Percentiles rank a stretch among this genome's conserved stretches.
Conservation (phyloP, 306 rosid species). For the Clitoria ternatea region DNA sequence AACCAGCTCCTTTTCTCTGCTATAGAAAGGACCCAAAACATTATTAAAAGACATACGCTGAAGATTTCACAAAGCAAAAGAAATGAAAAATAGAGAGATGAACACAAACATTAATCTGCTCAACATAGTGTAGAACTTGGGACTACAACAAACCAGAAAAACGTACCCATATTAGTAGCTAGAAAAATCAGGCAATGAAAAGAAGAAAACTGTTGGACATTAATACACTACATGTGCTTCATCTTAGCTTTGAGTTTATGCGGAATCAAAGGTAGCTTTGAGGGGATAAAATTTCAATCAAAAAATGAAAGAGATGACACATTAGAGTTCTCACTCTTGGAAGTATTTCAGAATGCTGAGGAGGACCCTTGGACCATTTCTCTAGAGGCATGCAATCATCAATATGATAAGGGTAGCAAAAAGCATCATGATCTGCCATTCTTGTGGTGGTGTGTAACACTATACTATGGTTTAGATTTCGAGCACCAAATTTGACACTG, state of each 20-base stretch:
- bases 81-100: background rate
- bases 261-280: background rate
- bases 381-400: constrained; percentile 42
- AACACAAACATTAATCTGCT: background rate
- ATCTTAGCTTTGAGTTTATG: background rate
- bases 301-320: background rate
- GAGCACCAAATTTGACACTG: constrained; percentile 6
- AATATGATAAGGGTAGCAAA: constrained; percentile 62
- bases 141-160: background rate
- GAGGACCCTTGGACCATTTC: constrained; percentile 37
- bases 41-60: background rate
- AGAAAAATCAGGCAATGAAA: background rate
- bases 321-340: constrained; percentile 44
- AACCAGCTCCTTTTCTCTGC: constrained; percentile 79
- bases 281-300: background rate
- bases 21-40: background rate
- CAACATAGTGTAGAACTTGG: background rate
- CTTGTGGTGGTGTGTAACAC: background rate
- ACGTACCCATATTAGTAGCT: background rate
- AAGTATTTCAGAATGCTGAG: constrained; percentile 40
- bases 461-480: background rate
- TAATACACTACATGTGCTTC: background rate
- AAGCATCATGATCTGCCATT: constrained; percentile 48
- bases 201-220: background rate
- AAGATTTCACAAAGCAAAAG: background rate